phyloP scores from a whole-genome alignment of 225 moss, liverwort and hornwort species.

The Takakia lepidozioides region DNA sequence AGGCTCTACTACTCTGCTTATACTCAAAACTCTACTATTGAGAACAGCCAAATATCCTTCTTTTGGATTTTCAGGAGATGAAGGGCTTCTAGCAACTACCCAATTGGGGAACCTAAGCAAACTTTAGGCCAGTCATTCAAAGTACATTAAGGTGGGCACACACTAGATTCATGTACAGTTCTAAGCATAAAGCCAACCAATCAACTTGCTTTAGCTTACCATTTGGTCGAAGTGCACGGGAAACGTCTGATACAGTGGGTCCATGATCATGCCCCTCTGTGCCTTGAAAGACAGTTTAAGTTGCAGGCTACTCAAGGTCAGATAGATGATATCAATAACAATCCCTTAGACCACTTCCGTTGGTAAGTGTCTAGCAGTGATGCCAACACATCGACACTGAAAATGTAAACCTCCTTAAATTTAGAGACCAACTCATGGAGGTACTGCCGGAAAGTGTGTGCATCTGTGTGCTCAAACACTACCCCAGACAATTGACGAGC shows the following conservation, averaged over 20 bases:
- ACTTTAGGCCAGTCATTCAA: no score
- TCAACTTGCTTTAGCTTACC: constrained; percentile 6
- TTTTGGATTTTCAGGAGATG: no score
- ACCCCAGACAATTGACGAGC: background rate
- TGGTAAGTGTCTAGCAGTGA: no score
- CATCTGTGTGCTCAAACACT: background rate
- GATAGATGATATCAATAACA: background rate
- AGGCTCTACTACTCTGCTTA: no score
- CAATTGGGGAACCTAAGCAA: no score
- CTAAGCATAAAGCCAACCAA: no score
- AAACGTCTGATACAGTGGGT: constrained; percentile 5
- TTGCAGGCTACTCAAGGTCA: constrained; percentile 8
- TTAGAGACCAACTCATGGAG: background rate
- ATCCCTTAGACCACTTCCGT: background rate
- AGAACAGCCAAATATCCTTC: background rate
- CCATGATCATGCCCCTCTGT: constrained; percentile 5
- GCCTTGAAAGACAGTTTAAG: no score
- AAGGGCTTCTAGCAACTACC: no score
- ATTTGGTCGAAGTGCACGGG: constrained; percentile 2
- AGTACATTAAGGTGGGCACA: background rate
- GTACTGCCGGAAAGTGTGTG: background rate
- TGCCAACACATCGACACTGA: background rate
- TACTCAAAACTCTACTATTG: no score
- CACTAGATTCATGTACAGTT: background rate
- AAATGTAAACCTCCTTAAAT: background rate